Percentiles rank a stretch among this genome's conserved stretches.
These are phyloP conservation scores for Trametes elegans DNA, from an alignment of 768 basidiomycete species.

Conservation along the genomic window DNA sequence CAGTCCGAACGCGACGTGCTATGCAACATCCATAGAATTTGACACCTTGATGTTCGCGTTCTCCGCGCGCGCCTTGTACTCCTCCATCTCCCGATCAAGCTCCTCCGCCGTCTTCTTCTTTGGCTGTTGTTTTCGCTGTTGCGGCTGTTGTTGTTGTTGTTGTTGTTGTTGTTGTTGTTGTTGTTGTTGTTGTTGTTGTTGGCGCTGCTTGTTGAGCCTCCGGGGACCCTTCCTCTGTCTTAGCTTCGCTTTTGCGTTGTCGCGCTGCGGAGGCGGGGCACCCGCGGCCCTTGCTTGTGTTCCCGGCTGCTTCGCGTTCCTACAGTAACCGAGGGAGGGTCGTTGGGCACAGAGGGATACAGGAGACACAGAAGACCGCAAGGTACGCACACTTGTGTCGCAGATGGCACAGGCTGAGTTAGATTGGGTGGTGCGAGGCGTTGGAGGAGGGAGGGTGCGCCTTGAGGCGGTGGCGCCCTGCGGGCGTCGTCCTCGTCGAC, in stretches of 20 bases:
- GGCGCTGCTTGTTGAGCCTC: conserved; percentile 56
- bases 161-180: conserved; percentile 25
- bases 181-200: conserved; percentile 27
- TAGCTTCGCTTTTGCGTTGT: conserved; percentile 16
- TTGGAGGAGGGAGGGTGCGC: conserved; percentile 38
- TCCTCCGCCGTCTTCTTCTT: conserved; percentile 45
- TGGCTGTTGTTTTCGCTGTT: conserved; percentile 32
- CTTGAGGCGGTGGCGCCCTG: conserved; percentile 25
- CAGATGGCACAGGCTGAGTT: conserved; percentile 22
- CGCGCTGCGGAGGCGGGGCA: conserved; percentile 1
- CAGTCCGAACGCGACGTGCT: neutral
- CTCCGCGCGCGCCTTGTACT: conserved; percentile 54
- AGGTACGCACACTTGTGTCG: neutral
- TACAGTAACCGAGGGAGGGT: neutral
- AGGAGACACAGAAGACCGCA: neutral
- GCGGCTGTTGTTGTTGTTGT: no score
- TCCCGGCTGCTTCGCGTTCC: neutral
- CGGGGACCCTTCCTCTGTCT: conserved; percentile 73
- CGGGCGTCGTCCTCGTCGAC: conserved; percentile 40
- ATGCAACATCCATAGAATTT: neutral
- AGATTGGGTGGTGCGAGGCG: conserved; percentile 26
- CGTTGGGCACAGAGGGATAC: neutral
- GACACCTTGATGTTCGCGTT: neutral
- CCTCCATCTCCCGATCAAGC: conserved; percentile 80
- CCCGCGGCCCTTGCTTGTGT: conserved; percentile 1